Conservation (phyloP, 305 asterid species). For the Solanum hybrid region DNA sequence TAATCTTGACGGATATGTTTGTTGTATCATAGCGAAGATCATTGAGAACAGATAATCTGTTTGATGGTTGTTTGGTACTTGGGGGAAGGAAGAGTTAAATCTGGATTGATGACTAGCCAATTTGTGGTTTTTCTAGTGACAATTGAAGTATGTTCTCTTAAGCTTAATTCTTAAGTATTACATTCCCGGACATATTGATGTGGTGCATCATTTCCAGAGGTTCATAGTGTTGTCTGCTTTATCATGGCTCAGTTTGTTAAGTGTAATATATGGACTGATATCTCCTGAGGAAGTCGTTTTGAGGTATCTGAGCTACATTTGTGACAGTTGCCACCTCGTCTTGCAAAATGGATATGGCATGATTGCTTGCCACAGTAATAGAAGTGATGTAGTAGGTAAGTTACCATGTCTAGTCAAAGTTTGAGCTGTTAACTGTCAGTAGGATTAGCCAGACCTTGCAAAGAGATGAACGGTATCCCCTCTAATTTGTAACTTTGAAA, state of each 20-base stretch:
- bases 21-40: background rate
- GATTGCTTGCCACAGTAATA: background rate
- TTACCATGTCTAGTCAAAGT: background rate
- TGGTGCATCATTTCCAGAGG: background rate
- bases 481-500: background rate
- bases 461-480: background rate
- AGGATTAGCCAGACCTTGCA: background rate
- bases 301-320: background rate
- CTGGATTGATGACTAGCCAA: background rate
- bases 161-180: background rate
- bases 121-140: background rate
- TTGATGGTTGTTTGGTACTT: background rate
- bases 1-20: background rate
- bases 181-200: background rate
- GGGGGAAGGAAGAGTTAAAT: background rate
- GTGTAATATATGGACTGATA: background rate
- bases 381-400: background rate
- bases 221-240: background rate
- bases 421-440: background rate
- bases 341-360: background rate
- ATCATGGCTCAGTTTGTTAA: background rate
- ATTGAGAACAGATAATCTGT: background rate
- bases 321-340: background rate
- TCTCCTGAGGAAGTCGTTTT: background rate
- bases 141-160: background rate